These are phyloP conservation scores for Populus simonii DNA, from an alignment of 345 rosid species.

Conservation along the genomic window DNA sequence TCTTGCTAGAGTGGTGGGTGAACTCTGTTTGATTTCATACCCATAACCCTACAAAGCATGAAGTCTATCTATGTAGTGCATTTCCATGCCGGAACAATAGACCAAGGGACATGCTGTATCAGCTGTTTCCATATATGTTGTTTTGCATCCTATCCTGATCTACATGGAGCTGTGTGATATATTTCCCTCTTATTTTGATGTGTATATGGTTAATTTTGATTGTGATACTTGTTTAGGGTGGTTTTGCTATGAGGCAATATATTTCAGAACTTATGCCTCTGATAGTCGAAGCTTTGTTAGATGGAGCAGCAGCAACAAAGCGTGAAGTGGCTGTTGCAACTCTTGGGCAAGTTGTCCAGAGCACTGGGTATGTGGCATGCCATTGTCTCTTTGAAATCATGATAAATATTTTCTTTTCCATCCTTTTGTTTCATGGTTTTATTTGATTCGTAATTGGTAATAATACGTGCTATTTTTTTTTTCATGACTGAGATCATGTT, in stretches of 20 bases:
- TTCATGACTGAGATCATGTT: background rate
- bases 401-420: background rate
- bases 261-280: slow-evolving; percentile 93
- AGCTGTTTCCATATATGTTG: background rate
- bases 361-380: slow-evolving; percentile 72
- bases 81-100: background rate
- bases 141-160: background rate
- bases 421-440: background rate
- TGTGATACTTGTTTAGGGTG: slow-evolving; percentile 62
- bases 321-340: slow-evolving; percentile 99
- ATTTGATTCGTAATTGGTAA: background rate
- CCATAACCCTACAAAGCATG: background rate
- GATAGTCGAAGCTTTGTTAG: slow-evolving; percentile 92
- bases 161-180: background rate
- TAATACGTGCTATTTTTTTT: background rate
- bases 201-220: background rate
- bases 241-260: slow-evolving; percentile 90
- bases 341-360: slow-evolving; percentile 96
- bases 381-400: background rate
- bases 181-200: background rate
- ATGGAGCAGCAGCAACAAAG: slow-evolving; percentile 92
- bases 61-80: background rate
- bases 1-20: slow-evolving; percentile 97
- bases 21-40: slow-evolving; percentile 2
- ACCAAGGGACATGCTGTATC: background rate